Evolutionary conservation across 176 grass and related monocot species (phyloP).

Genomic region (Triticum urartu): DNA sequence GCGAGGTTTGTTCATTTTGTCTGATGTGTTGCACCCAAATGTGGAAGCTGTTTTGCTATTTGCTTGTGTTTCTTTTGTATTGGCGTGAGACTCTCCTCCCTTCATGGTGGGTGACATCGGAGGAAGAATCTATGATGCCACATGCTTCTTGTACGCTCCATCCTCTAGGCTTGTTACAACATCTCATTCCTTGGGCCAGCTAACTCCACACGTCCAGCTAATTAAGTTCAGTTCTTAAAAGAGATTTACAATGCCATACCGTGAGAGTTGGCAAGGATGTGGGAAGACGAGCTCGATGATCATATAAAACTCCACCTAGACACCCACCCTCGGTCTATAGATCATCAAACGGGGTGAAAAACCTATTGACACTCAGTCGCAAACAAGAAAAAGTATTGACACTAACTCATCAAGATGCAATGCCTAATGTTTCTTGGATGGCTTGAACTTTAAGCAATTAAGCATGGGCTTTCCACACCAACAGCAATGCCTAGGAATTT

Average conservation of each 20-base stretch:
- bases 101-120: not conserved
- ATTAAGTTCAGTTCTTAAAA: not conserved
- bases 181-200: not conserved
- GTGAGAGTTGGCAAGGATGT: no score
- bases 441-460: not conserved
- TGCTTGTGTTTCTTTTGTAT: not conserved
- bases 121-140: not conserved
- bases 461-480: not conserved
- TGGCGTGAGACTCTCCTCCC: not conserved
- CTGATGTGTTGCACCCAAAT: not conserved
- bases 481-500: constrained; percentile 8
- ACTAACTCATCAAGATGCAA: no score
- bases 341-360: not conserved
- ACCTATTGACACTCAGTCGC: not conserved
- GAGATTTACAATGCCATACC: no score
- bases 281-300: no score
- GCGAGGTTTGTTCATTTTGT: not conserved
- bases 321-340: not conserved
- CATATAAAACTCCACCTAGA: not conserved
- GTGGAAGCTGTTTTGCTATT: not conserved
- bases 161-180: not conserved
- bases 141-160: not conserved
- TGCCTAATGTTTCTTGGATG: not conserved
- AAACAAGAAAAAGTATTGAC: not conserved
- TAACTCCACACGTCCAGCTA: not conserved